phyloP scores from a whole-genome alignment of 225 moss, liverwort and hornwort genomes.

The Marchantia paleacea region DNA sequence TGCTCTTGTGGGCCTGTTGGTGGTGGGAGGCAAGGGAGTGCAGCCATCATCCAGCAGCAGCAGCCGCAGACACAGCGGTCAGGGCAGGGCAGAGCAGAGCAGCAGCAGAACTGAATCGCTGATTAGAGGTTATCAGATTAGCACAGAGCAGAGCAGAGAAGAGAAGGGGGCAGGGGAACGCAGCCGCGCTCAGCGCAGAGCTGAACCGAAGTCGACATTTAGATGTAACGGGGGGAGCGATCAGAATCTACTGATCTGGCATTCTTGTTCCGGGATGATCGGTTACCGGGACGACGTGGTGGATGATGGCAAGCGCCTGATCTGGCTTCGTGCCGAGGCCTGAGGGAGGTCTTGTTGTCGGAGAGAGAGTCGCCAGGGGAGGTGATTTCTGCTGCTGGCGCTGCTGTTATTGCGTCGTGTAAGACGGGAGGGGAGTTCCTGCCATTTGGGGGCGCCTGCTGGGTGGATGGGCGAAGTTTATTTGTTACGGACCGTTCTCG shows the following conservation, averaged over 20 bases:
- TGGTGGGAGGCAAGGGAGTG: background rate
- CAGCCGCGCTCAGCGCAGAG: background rate
- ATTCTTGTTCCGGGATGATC: background rate
- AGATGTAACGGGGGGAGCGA: background rate
- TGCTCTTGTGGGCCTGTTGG: background rate
- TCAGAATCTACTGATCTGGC: constrained; percentile 4
- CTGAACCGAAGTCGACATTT: background rate
- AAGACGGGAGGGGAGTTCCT: background rate
- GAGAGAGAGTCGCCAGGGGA: background rate
- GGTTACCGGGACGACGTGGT: background rate
- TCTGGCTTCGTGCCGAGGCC: background rate
- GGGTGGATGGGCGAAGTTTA: background rate
- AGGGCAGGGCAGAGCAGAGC: background rate
- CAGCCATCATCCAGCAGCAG: too few relatives aligned
- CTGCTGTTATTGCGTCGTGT: background rate
- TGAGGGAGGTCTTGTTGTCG: background rate
- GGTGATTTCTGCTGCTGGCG: too few relatives aligned
- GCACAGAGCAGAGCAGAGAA: background rate
- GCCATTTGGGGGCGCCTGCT: too few relatives aligned
- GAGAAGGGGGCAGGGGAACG: background rate
- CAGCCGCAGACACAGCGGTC: too few relatives aligned
- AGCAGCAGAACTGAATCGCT: background rate
- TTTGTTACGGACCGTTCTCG: background rate
- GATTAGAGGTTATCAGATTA: too few relatives aligned
- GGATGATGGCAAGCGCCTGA: background rate